A percentile compares a stretch with the other conserved stretches of the same genome.
Evolutionary conservation across 148 eudicot species (phyloP).

Genomic region (Amaranthus hypochondriacus): DNA sequence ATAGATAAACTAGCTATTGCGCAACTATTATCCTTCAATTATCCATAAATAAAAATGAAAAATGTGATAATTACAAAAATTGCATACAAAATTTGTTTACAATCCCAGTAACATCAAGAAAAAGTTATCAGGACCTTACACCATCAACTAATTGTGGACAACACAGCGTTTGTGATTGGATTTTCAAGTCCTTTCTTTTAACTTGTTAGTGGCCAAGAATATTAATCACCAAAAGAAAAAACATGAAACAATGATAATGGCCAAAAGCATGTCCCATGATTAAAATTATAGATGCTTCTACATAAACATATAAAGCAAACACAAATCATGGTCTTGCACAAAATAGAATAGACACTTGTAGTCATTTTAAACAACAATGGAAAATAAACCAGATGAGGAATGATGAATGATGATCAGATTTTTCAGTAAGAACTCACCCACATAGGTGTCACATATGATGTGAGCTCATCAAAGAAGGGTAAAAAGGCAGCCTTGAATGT

Average conservation of each 20-base stretch:
- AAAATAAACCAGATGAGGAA: not conserved
- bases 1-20: no score
- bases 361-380: not conserved
- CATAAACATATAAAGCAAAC: not conserved
- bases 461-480: conserved; percentile 88
- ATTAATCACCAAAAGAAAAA: not conserved
- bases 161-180: not conserved
- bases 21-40: not conserved
- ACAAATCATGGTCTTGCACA: not conserved
- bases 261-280: no score
- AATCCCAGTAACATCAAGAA: not conserved
- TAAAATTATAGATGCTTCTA: no score
- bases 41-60: not conserved
- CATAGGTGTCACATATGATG: conserved; percentile 90
- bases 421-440: conserved; percentile 55
- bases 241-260: not conserved
- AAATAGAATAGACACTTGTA: not conserved
- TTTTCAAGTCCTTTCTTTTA: not conserved
- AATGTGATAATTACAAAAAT: not conserved
- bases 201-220: no score
- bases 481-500: conserved; percentile 85
- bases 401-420: not conserved
- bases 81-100: no score
- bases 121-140: not conserved
- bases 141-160: not conserved